Evolutionary conservation across 345 rosid species (phyloP).

Genomic region (Citrus medica): DNA sequence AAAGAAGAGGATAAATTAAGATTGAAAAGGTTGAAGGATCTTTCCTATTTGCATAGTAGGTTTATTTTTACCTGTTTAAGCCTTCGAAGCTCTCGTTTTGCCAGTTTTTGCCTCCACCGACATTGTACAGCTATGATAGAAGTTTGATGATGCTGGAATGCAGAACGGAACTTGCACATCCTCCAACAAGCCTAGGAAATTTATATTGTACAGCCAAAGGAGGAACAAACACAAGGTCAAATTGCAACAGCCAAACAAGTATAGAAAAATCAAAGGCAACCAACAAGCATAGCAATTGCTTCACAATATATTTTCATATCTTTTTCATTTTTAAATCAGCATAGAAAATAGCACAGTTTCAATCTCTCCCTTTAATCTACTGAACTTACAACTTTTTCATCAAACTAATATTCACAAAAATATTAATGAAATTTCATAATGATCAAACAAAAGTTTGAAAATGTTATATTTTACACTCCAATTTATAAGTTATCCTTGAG

Average conservation of each 20-base stretch:
- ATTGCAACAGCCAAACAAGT: background rate
- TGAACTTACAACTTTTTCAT: no score
- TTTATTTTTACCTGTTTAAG: slow-evolving; percentile 57
- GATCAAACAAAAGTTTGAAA: no score
- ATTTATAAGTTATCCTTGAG: no score
- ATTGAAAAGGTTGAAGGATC: background rate
- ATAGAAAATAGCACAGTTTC: no score
- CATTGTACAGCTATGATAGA: slow-evolving; percentile 82
- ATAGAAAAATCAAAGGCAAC: background rate
- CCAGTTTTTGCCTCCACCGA: slow-evolving; percentile 83
- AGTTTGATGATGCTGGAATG: slow-evolving; percentile 49
- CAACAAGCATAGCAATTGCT: background rate
- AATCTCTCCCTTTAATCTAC: no score
- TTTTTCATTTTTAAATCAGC: no score
- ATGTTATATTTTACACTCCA: no score
- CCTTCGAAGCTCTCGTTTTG: slow-evolving; percentile 73
- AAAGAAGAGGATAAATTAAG: background rate
- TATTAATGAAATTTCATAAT: no score
- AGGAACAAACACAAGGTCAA: slow-evolving; percentile 4
- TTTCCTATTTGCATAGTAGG: background rate
- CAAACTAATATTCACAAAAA: no score
- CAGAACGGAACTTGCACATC: slow-evolving; percentile 62
- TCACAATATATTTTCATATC: no score
- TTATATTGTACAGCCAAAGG: slow-evolving; percentile 16
- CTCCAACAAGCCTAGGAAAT: slow-evolving; percentile 71